phyloP scores from a whole-genome alignment of 805 yeast species.

The Ogataea neopini region DNA sequence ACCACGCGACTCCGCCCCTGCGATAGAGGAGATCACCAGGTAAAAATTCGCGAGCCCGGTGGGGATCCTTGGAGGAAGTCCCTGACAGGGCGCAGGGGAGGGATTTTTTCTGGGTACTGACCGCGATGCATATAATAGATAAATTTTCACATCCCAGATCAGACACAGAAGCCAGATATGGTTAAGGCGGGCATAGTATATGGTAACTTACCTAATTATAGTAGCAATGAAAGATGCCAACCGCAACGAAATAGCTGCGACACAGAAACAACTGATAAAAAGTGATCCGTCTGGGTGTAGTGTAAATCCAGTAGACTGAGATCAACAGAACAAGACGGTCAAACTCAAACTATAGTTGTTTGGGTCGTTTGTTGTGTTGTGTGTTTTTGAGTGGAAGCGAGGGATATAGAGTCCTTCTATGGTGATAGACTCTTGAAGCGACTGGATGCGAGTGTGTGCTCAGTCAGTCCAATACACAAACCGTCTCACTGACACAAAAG shows the following conservation, averaged over 20 bases:
- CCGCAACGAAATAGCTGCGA: background rate
- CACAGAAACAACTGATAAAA: constrained; percentile 4
- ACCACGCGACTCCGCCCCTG: constrained; percentile 2
- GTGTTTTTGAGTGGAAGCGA: background rate
- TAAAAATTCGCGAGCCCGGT: background rate
- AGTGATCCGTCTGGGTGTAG: background rate
- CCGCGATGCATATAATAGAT: constrained; percentile 1
- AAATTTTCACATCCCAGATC: constrained; percentile 11
- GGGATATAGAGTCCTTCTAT: background rate
- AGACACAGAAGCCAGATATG: constrained; percentile 2
- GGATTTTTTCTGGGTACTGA: constrained; percentile 14
- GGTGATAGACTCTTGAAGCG: background rate
- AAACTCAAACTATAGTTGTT: background rate
- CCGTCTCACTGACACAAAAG: constrained; percentile 5
- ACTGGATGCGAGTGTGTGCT: constrained; percentile 8
- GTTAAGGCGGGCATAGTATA: constrained; percentile 1
- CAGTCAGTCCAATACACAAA: constrained; percentile 9
- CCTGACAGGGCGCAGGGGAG: too few relatives aligned
- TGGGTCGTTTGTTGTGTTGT: background rate
- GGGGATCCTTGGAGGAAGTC: too few relatives aligned
- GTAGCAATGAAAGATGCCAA: constrained; percentile 1
- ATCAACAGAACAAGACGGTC: background rate
- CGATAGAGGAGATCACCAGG: background rate
- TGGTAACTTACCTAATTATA: constrained; percentile 5
- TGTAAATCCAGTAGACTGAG: background rate